These are phyloP conservation scores for Papiliotrema nemorosa DNA, from an alignment of 1,284 basidiomycete species.

Conservation along the genomic window DNA sequence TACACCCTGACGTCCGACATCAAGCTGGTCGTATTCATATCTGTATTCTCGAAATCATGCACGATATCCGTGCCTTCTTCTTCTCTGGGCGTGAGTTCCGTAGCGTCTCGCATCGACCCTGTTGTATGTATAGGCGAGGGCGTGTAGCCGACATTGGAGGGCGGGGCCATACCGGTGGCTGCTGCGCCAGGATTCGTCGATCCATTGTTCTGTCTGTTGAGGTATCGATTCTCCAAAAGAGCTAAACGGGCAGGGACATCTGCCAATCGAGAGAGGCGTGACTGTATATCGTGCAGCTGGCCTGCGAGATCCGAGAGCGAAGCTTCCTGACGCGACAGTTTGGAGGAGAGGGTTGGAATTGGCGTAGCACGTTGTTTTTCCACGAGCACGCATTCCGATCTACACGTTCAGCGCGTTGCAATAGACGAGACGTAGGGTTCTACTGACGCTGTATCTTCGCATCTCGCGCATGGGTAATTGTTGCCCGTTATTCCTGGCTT, in stretches of 20 bases:
- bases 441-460: slow-evolving; percentile 2
- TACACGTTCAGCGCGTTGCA: background rate
- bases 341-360: slow-evolving; percentile 1
- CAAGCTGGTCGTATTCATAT: slow-evolving; percentile 2
- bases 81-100: background rate
- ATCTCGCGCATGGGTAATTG: slow-evolving; percentile 3
- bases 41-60: background rate
- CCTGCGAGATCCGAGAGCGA: background rate
- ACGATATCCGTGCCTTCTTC: background rate
- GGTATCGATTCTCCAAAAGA: background rate
- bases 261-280: background rate
- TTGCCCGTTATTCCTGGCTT: background rate
- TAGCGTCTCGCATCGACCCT: background rate
- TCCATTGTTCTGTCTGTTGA: too few species aligned
- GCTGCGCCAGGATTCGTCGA: too few species aligned
- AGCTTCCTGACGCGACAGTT: slow-evolving; percentile 2
- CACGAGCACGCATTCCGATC: slow-evolving; percentile 3
- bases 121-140: background rate
- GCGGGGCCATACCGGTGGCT: background rate
- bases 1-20: slow-evolving; percentile 4
- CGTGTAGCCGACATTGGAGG: background rate
- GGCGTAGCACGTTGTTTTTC: slow-evolving; percentile 1
- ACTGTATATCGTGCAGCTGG: slow-evolving; percentile 1
- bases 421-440: background rate
- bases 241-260: background rate